These are phyloP conservation scores for Termitomyces sp. DNA, from an alignment of 768 basidiomycete genomes.

Conservation along the genomic window DNA sequence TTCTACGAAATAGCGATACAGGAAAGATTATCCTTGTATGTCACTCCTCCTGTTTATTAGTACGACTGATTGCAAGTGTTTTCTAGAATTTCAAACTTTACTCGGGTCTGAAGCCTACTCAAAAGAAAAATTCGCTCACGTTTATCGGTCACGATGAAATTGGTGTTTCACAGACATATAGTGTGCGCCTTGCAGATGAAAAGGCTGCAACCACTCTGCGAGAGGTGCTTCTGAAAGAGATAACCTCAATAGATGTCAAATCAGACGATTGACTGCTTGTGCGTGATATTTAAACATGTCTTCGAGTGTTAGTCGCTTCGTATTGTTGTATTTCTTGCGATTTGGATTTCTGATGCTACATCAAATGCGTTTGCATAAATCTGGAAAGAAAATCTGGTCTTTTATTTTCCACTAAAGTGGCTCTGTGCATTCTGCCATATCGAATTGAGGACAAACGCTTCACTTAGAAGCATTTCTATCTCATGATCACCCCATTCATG, in stretches of 20 bases:
- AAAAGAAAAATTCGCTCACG: conserved; percentile 47
- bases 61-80: conserved; percentile 6
- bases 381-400: not conserved
- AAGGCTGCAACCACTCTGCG: conserved; percentile 54
- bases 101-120: conserved; percentile 47
- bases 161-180: conserved; percentile 54
- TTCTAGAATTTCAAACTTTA: conserved; percentile 72
- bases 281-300: not conserved
- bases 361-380: conserved; percentile 5
- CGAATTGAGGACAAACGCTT: conserved; percentile 91
- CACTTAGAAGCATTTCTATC: conserved; percentile 90
- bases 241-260: conserved; percentile 41
- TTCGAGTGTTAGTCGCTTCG: not conserved
- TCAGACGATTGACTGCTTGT: conserved; percentile 15
- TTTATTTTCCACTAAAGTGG: conserved; percentile 63
- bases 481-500: conserved; percentile 96
- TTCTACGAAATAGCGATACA: conserved; percentile 69
- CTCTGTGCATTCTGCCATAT: conserved; percentile 93
- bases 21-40: conserved; percentile 73
- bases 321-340: not conserved
- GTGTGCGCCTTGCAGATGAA: conserved; percentile 55
- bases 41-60: conserved; percentile 12
- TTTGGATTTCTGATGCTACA: conserved; percentile 4
- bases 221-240: conserved; percentile 56
- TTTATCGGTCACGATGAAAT: conserved; percentile 66